phyloP scores from a whole-genome alignment of 2,329 filamentous ascomycete genomes.

The Botrytis medusae region DNA sequence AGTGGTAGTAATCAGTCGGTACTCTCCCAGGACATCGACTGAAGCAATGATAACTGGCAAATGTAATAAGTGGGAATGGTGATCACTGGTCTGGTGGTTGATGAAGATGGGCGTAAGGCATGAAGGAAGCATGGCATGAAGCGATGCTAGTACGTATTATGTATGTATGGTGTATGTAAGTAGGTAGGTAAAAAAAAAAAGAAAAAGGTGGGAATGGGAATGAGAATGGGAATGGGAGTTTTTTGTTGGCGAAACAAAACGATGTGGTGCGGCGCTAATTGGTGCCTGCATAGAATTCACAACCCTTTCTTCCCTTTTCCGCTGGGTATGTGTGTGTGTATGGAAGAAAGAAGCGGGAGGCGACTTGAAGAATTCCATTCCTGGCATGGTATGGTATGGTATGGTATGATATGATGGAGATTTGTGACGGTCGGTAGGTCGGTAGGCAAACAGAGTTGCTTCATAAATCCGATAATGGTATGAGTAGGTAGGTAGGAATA shows the following conservation, averaged over 20 bases:
- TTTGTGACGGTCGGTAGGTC: not conserved
- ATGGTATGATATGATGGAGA: not conserved
- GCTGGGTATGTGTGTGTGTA: not conserved
- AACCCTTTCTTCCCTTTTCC: slow-evolving; percentile 1
- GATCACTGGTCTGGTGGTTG: not conserved
- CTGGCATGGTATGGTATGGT: not conserved
- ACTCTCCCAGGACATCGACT: not conserved
- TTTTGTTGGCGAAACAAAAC: not conserved
- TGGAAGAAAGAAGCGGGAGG: not conserved
- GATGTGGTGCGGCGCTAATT: not conserved
- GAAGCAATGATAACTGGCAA: not conserved
- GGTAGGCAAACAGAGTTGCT: not conserved
- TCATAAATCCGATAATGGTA: not conserved
- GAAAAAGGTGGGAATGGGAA: not conserved
- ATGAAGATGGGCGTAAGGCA: not conserved
- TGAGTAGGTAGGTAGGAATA: not conserved
- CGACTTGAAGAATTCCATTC: not conserved
- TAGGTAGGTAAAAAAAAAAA: not conserved
- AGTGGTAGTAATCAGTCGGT: not conserved
- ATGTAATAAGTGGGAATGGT: not conserved
- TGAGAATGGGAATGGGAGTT: slow-evolving; percentile 3
- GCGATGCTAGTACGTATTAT: not conserved
- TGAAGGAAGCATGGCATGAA: not conserved
- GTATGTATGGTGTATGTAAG: not conserved
- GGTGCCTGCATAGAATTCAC: slow-evolving; percentile 13